Percentiles rank a stretch among this genome's conserved stretches.
Evolutionary conservation across 2,329 filamentous ascomycete genomes (phyloP).

Genomic region (Parastagonospora avenae): DNA sequence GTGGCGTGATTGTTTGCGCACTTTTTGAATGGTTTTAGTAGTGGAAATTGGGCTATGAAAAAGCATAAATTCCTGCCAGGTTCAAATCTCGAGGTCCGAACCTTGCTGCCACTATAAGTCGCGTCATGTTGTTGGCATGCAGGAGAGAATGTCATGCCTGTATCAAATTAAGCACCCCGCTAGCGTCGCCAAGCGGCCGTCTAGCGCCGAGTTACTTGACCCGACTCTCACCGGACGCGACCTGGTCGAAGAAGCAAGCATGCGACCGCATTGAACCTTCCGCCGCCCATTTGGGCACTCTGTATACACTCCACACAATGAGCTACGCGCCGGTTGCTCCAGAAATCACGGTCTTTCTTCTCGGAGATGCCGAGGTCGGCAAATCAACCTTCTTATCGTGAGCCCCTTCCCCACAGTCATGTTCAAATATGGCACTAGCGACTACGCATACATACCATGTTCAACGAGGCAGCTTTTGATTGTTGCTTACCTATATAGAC

Average conservation of each 20-base stretch:
- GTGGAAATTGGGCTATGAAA: too few species aligned
- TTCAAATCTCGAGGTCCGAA: too few species aligned
- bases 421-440: background rate
- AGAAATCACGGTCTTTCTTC: conserved; percentile 56
- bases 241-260: conserved; percentile 7
- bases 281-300: conserved; percentile 1
- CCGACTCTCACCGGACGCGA: background rate
- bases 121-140: too few species aligned
- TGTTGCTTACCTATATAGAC: conserved; percentile 17
- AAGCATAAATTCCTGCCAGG: too few species aligned
- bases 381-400: conserved; percentile 69
- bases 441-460: background rate
- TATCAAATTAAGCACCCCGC: too few species aligned
- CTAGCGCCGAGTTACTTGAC: background rate
- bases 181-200: background rate
- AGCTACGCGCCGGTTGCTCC: conserved; percentile 24
- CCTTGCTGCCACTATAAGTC: too few species aligned
- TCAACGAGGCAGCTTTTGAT: background rate
- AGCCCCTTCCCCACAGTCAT: conserved; percentile 36
- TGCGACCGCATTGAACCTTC: conserved; percentile 15
- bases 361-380: conserved; percentile 64
- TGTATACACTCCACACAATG: conserved; percentile 16
- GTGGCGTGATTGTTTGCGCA: too few species aligned
- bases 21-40: too few species aligned
- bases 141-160: too few species aligned